Evolutionary conservation across 371 early-diverging fungal genomes (phyloP), one percentile per base, ranked within the genome.

Genomic region (Lichtheimia hyalospora): DNA sequence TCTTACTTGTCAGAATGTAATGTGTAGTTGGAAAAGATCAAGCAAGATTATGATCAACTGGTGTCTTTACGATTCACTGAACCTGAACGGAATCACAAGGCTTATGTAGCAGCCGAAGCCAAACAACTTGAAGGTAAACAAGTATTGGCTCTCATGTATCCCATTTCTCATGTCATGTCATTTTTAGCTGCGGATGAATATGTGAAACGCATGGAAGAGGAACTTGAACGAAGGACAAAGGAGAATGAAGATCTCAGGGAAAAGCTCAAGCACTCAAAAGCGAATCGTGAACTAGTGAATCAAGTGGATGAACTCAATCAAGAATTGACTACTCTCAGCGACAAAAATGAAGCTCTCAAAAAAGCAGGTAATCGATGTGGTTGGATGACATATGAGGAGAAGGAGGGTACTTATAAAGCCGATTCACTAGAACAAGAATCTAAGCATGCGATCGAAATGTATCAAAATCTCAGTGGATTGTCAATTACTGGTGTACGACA

Each of bases 391-490:
- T n/a, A n/a, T n/a, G n/a, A n/a, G n/a, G n/a, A n/a, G n/a, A n/a
- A n/a, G n/a, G n/a, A n/a, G n/a, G n/a, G n/a, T n/a, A n/a, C n/a
- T n/a, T n/a, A n/a, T n/a, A n/a, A n/a, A n/a, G n/a, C n/a, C n/a
- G n/a, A 23, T 23, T 23, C 13, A 20, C 14, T 27, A 15, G 21
- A 24, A 8, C 4, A 51, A 5, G 51, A 51, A 2, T 5, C 14
- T 5, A 34, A 34, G 14, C 46, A 46, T 2, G 14, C 57, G 18
- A 52, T 50, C 12, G 61, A 66, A 15, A 52, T 61, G 49, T 61
- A 54, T 54, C 58, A 61, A 20, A 61, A 66, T 23, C 48, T 66
- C 24, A 60, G 58, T 4, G 66, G 66, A 8, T 12, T 66, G 27
- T 20, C 61, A 15, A 42, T 66, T 21, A 60, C 50, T 20, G 61